Base-by-base conservation (phyloP, 2,329 filamentous ascomycete species). In the Raffaelea arxii region DNA sequence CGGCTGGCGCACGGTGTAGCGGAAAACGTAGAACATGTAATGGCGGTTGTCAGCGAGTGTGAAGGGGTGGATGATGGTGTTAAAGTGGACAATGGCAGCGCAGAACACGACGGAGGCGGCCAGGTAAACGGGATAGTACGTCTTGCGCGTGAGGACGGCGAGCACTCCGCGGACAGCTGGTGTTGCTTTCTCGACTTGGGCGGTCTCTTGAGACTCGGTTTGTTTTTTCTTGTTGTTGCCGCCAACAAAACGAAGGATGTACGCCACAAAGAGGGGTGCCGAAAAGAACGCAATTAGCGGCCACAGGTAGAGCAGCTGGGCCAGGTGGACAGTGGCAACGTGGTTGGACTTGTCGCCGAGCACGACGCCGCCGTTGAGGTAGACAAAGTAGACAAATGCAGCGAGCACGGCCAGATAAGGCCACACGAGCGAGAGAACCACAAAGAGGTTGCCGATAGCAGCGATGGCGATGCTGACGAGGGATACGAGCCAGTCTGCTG, bases 21-120 rank as follows among this genome's bases (percentile, higher is more conserved):
- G 82, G 70, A 98, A 98, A 50, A 94, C 71, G 66, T 98, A 98
- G 64, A 98, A 98, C 62, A 94, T 84, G 68, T 95, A 98, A 63
- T 98, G 92, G 3, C 92, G 75, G 63, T 98, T 98, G 64, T 98
- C 92, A 27, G 92, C 92, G 1, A 97, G 75, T 0, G 90, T 95
- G 61, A 97, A 98, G 0, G 92, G 91, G 59, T 98, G 92, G 38
- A 97, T 78, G 52, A 95, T 84, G 27, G 92, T 98, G 71, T 96
- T 97, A 72, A 77, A 84, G 51, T 78, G 77, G 22, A 96, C 80
- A 19, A 80, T 62, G 12, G 60, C 54, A 2, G 68, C 40, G 0
- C 72, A 70, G 7, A 65, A 47, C 6, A 58, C 46, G 1, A 71
- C 41, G 3, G 66, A 66, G 1, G 54, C 52, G 7, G 61, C 25